Evolutionary conservation across 345 rosid genomes (phyloP).

Genomic region (Syzygium aromaticum): DNA sequence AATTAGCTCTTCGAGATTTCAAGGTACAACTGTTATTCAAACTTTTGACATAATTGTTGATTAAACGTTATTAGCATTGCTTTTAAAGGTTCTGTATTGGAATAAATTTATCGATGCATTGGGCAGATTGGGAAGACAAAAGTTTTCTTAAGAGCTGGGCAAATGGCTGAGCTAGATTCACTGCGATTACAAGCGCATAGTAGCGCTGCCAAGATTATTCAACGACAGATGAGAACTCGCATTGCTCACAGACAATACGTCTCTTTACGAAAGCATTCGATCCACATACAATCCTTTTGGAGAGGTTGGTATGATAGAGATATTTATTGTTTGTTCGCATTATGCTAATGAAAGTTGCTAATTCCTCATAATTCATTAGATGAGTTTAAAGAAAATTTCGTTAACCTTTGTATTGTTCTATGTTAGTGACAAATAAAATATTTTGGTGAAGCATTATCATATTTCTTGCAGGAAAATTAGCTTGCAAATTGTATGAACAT

Average conservation of each 20-base stretch:
- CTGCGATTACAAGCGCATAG: conserved; percentile 38
- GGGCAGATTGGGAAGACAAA: conserved; percentile 73
- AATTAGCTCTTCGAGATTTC: conserved; percentile 2
- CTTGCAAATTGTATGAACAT: conserved; percentile 19
- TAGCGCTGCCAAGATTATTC: conserved; percentile 60
- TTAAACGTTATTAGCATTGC: not conserved
- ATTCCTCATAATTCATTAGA: not conserved
- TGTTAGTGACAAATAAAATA: not conserved
- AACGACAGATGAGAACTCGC: conserved; percentile 32
- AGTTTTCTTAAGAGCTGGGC: conserved; percentile 73
- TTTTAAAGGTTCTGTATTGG: not conserved
- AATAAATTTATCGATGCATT: not conserved
- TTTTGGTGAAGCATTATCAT: not conserved
- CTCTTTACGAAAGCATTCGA: conserved; percentile 34
- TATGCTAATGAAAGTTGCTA: not conserved
- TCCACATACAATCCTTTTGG: conserved; percentile 66
- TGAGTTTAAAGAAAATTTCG: not conserved
- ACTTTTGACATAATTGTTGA: not conserved
- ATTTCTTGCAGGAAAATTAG: conserved; percentile 38
- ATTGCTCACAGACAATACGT: conserved; percentile 38
- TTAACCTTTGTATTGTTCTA: not conserved
- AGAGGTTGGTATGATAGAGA: conserved; percentile 45
- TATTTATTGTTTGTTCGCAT: not conserved
- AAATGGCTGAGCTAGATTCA: conserved; percentile 81
- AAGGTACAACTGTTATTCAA: not conserved